Conservation (phyloP, 208 protist genomes). For the Crithidia expoeki region DNA sequence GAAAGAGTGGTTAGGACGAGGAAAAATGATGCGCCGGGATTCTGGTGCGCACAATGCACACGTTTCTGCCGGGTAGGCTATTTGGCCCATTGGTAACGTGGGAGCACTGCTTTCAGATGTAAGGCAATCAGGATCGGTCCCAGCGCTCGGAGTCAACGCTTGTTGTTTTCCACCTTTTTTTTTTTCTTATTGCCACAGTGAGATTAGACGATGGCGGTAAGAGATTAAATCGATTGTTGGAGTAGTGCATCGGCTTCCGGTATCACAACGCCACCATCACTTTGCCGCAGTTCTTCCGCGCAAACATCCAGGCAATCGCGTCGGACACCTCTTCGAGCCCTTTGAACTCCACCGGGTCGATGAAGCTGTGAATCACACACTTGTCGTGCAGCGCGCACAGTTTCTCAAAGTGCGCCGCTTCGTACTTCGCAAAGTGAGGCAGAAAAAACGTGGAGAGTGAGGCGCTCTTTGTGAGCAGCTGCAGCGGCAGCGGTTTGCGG, state of each 20-base stretch:
- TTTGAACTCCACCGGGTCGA: slow-evolving; percentile 63
- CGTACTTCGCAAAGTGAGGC: slow-evolving; percentile 83
- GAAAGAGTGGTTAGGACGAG: neutral
- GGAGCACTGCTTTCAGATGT: too few species aligned
- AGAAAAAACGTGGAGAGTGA: slow-evolving; percentile 86
- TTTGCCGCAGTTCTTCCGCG: slow-evolving; percentile 78
- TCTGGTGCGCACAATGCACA: too few species aligned
- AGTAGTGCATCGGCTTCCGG: too few species aligned
- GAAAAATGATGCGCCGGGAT: slow-evolving; percentile 4
- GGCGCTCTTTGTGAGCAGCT: slow-evolving; percentile 81
- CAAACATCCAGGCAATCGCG: slow-evolving; percentile 81
- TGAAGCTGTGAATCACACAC: slow-evolving; percentile 53
- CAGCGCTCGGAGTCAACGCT: too few species aligned
- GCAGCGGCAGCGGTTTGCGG: slow-evolving; percentile 58
- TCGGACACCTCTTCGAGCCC: slow-evolving; percentile 74
- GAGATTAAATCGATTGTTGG: too few species aligned
- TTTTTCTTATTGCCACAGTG: too few species aligned
- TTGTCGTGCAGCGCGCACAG: slow-evolving; percentile 59
- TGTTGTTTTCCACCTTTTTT: too few species aligned
- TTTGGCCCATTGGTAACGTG: too few species aligned
- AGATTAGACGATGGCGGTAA: too few species aligned
- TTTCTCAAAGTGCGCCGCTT: slow-evolving; percentile 52
- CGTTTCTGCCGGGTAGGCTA: too few species aligned
- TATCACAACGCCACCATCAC: slow-evolving; percentile 71
- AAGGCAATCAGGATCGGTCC: too few species aligned